Evolutionary conservation across 495 filamentous ascomycete genomes (phyloP).

Genomic region (Xylaria curta): DNA sequence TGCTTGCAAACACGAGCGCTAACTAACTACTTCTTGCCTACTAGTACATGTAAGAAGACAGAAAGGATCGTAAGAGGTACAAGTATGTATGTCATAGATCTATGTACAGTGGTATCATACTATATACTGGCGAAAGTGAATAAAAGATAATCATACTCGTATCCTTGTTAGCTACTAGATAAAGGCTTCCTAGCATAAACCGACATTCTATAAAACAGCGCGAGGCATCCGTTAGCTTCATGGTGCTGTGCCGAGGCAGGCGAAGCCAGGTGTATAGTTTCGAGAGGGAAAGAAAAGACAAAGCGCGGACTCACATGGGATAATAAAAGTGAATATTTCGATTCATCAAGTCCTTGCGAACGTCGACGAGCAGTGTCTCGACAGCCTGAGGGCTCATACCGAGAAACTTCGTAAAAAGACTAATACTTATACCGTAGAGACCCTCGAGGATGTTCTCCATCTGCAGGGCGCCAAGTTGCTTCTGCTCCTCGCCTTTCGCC

Average conservation of each 20-base stretch:
- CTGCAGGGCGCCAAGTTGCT: constrained; percentile 55
- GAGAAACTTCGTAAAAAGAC: constrained; percentile 57
- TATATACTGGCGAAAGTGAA: background rate
- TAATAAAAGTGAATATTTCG: constrained; percentile 56
- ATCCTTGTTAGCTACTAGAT: background rate
- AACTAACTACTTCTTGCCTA: background rate
- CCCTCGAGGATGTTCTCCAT: constrained; percentile 48
- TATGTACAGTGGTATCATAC: constrained; percentile 4
- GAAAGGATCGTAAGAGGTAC: background rate
- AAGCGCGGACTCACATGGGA: constrained; percentile 46
- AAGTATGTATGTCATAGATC: background rate
- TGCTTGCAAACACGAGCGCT: background rate
- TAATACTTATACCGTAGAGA: constrained; percentile 56
- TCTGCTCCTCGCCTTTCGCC: constrained; percentile 54
- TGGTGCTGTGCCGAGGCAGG: background rate
- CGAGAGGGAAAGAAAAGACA: too few relatives aligned
- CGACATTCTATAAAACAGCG: constrained; percentile 14
- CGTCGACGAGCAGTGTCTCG: constrained; percentile 58
- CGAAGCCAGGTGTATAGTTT: background rate
- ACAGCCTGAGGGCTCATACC: constrained; percentile 59
- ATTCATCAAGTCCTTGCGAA: constrained; percentile 60
- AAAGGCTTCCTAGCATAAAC: constrained; percentile 28
- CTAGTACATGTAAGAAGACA: background rate
- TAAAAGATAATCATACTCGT: background rate
- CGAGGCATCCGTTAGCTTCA: background rate